Evolutionary conservation across 2,329 filamentous ascomycete genomes (phyloP), one percentile per base, ranked within the genome.

Genomic region (Trichophyton benhamiae): DNA sequence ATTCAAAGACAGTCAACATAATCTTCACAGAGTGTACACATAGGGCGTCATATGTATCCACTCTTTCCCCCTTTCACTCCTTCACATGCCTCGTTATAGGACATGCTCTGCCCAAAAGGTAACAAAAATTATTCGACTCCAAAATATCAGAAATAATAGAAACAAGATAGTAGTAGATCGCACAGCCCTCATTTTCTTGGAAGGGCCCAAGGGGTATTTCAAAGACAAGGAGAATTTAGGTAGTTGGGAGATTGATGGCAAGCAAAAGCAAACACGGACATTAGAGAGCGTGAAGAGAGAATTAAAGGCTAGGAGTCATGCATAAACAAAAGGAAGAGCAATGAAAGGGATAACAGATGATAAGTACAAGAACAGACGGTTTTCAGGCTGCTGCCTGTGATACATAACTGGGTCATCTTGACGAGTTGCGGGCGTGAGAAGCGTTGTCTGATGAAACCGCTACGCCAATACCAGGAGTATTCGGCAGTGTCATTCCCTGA

Each of bases 401-500:
- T 55, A 17, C 38, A 17, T 55, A 36, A 1, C 2, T 55, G n/a
- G 15, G 52, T 55, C 30, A 38, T 15, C n/a, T 55, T 36, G 52
- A 58, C 25, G 9, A 11, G 36, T 58, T 27, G 55, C 41, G 55
- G 27, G 6, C 27, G 22, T 58, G 55, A 30, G 55, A 3, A 15
- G 20, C 22, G 6, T 58, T 27, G 15, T 58, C 41, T 7, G 55
- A 57, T 15, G 30, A 42, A 44, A 58, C n/a, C 13, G 55, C 55
- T 25, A 58, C 36, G 1, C 55, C 55, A 42, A 58, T 44, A 42
- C 41, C 36, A 44, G 55, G 36, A 11, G 22, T 41, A 33, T 58
- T 58, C 13, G 52, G 52, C 4, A 33, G 52, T 1, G 52, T 55
- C 52, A 55, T 57, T 20, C 17, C 17, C 33, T 61, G 65, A 44